Base-by-base conservation (phyloP, 352 stramenopile genomes). In the Phytophthora idaei region DNA sequence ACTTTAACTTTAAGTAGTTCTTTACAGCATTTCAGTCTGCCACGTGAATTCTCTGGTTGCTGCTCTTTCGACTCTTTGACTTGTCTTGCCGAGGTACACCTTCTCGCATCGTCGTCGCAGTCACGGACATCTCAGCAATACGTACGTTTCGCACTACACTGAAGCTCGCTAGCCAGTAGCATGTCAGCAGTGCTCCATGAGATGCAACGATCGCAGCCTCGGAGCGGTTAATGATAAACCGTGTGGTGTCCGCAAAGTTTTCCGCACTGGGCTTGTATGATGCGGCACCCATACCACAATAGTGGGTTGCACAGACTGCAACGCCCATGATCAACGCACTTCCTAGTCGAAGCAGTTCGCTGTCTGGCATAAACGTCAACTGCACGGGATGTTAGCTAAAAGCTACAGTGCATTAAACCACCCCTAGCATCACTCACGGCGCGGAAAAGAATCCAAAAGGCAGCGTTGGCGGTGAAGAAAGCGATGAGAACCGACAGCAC, bases 371-470 rank as follows among this genome's bases (percentile, higher is more conserved):
- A 36, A 90, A 89, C 9, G 82, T 85, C 42, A 90, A 67, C 74
- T 87, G 11, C 12, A 55, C n/a, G 1, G 37, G 39, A 32, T 61
- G 51, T 71, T 27, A 68, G 55, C 21, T 58, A 39, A 17, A 12
- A 62, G 11, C 21, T 21, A 21, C 21, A 21, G 21, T 21, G 0
- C 32, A 34, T 1, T 27, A 36, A 46, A 42, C 4, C 15, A 54
- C 6, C 29, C 6, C 45, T 31, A 21, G 5, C 8, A 17, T 39
- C 37, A 62, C 65, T 42, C 69, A 87, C 80, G 17, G 69, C 77
- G 39, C 80, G 78, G 32, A 89, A 89, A 5, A 90, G 59, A 49
- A 89, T 90, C 83, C 80, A 91, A 57, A 90, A 90, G 15, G 77
- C 80, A 1, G 81, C 77, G 17, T 76, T 90, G 8, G 80, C 80